Base-by-base conservation (phyloP, 305 asterid genomes). In the Fraxinus baroniana region DNA sequence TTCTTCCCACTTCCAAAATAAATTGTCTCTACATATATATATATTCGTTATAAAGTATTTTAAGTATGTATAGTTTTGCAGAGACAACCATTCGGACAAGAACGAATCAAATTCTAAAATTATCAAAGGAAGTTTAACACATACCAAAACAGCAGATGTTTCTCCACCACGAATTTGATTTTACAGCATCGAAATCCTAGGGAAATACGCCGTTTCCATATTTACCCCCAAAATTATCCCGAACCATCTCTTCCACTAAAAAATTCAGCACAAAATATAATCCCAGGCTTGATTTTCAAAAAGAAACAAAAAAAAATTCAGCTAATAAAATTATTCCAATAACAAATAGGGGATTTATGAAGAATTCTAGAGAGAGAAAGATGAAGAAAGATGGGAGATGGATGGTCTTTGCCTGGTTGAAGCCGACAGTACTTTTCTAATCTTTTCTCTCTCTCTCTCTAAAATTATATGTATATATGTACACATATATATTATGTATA, bases 381-480 rank as follows among this genome's bases (percentile, higher is more conserved):
- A 84, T 72, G 76, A 74, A 74, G 86, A 83, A 80, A 77, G 78
- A 80, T 78, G 79, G 85, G 89, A 80, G 80, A 81, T 36, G 84
- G 85, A 87, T 83, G 91, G 91, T 87, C 88, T 85, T 87, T 93
- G 98, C 95, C 94, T 90, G 95, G 93, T 84, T 84, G 91, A 94
- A 93, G 94, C 97, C 97, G 97, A 94, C 97, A 94, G 89, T 79
- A 10, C 46, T 74, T 87, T 64, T 28, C 78, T 62, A 79, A n/a
- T n/a, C n/a, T n/a, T 83, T 80, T 80, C 85, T 78, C 13, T 81
- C 62, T 77, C 73, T 78, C 87, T 86, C 87, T 62, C 78, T 81
- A 82, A 39, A 81, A 49, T 18, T 32, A 57, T 20, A 57, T 18
- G 20, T 5, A 22, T 24, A 32, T 18, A 3, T 32, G 7, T 77